Conservation (phyloP, 257 asterid species). For the Avicennia marina region DNA sequence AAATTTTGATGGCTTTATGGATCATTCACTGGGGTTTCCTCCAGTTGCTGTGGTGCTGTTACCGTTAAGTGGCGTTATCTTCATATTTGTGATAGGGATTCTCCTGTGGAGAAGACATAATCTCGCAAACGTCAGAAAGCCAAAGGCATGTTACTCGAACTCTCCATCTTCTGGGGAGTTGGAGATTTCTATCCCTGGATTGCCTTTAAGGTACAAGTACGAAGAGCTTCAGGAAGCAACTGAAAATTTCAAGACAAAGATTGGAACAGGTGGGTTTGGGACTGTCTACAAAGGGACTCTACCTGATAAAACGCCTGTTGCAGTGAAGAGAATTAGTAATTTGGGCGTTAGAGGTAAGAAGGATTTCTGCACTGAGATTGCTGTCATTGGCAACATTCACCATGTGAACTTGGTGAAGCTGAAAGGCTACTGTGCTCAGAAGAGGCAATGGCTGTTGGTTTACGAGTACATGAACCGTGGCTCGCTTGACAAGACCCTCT, state of each 20-base stretch:
- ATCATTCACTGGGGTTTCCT: constrained; percentile 29
- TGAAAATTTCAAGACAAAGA: constrained; percentile 37
- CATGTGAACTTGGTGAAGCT: constrained; percentile 67
- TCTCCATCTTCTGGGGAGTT: constrained; percentile 31
- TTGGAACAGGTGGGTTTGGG: constrained; percentile 90
- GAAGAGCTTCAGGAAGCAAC: constrained; percentile 56
- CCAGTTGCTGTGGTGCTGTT: constrained; percentile 39
- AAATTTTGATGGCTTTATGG: constrained; percentile 8
- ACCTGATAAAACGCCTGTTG: constrained; percentile 44
- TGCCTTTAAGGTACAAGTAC: constrained; percentile 53
- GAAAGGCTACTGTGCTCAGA: constrained; percentile 60
- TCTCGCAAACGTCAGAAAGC: neutral
- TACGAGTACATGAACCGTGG: constrained; percentile 88
- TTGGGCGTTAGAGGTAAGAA: constrained; percentile 55
- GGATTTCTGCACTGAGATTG: constrained; percentile 72
- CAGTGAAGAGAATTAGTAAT: constrained; percentile 73
- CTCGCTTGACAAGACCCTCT: constrained; percentile 64
- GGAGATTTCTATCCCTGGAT: constrained; percentile 52
- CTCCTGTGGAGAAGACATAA: constrained; percentile 33
- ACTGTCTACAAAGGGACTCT: constrained; percentile 70
- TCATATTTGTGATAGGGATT: constrained; percentile 34
- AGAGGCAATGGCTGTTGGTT: constrained; percentile 50
- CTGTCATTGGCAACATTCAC: constrained; percentile 73
- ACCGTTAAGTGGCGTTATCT: constrained; percentile 43
- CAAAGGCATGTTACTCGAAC: constrained; percentile 11